phyloP scores from a whole-genome alignment of 129 eudicot species.

The Lactuca sativa region DNA sequence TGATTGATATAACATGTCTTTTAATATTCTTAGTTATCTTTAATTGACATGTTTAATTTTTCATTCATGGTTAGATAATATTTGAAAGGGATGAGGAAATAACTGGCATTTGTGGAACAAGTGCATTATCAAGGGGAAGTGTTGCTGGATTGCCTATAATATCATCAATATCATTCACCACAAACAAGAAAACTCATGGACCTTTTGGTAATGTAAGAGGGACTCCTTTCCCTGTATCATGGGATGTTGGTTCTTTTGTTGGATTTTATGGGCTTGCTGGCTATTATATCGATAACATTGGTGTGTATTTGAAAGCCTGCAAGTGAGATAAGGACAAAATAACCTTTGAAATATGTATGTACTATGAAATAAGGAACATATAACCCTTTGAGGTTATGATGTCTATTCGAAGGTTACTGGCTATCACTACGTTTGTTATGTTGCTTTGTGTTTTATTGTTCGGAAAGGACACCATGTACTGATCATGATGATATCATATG shows the following conservation, averaged over 20 bases:
- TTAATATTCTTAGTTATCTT: no score
- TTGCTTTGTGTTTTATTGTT: no score
- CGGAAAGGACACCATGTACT: no score
- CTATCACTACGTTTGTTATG: no score
- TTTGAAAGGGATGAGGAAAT: slow-evolving; percentile 13
- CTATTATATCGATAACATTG: slow-evolving; percentile 9
- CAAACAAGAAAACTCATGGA: slow-evolving; percentile 6
- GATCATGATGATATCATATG: no score
- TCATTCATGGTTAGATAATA: background rate
- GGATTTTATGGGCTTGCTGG: background rate
- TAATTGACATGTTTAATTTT: background rate
- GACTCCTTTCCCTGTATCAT: background rate
- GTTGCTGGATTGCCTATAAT: background rate
- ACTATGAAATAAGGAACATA: no score
- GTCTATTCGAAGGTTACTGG: no score
- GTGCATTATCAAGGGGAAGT: background rate
- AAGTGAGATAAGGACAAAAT: no score
- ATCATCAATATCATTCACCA: slow-evolving; percentile 6
- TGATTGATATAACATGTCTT: no score
- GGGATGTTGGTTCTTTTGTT: slow-evolving; percentile 14
- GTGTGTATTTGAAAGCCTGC: slow-evolving; percentile 1
- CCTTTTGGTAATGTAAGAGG: slow-evolving; percentile 15
- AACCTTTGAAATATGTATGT: no score
- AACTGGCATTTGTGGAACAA: background rate
- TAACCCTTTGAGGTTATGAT: no score